These are phyloP conservation scores for Fraxinus angustifolia DNA, from an alignment of 305 asterid genomes.

Conservation along the genomic window DNA sequence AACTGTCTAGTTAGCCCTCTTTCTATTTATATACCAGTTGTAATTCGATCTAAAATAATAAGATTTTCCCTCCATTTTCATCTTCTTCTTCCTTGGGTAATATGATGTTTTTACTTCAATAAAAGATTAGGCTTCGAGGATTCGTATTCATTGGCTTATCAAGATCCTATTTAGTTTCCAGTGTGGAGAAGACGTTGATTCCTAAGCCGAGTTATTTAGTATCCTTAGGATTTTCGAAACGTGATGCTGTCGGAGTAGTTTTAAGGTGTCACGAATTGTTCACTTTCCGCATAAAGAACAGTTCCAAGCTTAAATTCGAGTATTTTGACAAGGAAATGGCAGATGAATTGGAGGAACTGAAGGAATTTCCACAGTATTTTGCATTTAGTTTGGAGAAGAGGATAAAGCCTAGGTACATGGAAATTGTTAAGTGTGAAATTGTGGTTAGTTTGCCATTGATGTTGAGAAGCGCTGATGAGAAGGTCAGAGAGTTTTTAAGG, in stretches of 20 bases:
- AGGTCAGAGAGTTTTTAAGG: not conserved
- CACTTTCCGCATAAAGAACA: constrained; percentile 74
- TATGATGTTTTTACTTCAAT: too few relatives aligned
- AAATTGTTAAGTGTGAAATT: not conserved
- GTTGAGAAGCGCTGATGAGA: not conserved
- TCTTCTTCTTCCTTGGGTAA: too few relatives aligned
- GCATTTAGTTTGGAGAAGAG: constrained; percentile 80
- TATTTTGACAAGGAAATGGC: constrained; percentile 54
- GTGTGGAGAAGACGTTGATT: constrained; percentile 70
- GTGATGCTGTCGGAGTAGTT: constrained; percentile 38
- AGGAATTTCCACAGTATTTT: constrained; percentile 77
- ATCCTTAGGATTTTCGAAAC: constrained; percentile 52
- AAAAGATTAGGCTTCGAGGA: constrained; percentile 49
- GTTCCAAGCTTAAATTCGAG: constrained; percentile 74
- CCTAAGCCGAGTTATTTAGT: constrained; percentile 60
- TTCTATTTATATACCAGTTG: too few relatives aligned
- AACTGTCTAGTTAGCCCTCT: too few relatives aligned
- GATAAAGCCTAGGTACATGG: constrained; percentile 50
- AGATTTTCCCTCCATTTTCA: too few relatives aligned
- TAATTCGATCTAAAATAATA: too few relatives aligned
- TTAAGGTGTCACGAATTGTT: constrained; percentile 72
- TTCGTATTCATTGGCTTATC: constrained; percentile 51
- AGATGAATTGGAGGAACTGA: constrained; percentile 54
- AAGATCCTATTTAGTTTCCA: constrained; percentile 68
- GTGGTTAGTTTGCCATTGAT: not conserved